A percentile compares a stretch with the other conserved stretches of the same genome.
Conservation (phyloP, 169 alveolate genomes). For the Cryptosporidium ubiquitum region DNA sequence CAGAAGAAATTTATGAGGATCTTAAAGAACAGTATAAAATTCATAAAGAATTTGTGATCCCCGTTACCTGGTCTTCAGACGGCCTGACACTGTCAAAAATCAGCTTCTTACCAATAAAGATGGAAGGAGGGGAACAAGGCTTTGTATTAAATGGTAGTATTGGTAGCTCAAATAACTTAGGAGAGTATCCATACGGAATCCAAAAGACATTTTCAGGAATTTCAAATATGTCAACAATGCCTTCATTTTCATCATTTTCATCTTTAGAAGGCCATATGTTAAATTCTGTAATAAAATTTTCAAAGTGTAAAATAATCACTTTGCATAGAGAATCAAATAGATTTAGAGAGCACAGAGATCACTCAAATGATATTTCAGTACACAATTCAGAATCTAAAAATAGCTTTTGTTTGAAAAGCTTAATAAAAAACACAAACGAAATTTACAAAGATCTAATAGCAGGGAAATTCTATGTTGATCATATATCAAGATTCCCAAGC, state of each 20-base stretch:
- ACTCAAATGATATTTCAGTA: neutral
- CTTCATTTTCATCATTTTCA: constrained; percentile 4
- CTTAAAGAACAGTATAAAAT: constrained; percentile 27
- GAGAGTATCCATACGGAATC: neutral
- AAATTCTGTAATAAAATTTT: neutral
- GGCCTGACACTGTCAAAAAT: constrained; percentile 2
- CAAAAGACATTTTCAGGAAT: neutral
- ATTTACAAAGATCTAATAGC: neutral
- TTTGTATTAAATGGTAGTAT: neutral
- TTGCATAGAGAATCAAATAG: constrained; percentile 18
- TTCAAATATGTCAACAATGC: constrained; percentile 24
- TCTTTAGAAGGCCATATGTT: neutral
- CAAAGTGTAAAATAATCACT: constrained; percentile 14
- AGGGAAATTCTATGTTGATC: neutral
- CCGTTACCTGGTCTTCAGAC: constrained; percentile 29
- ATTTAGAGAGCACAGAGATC: neutral
- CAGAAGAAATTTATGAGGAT: constrained; percentile 21
- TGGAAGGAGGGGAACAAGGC: neutral
- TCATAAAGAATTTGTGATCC: constrained; percentile 12
- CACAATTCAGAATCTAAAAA: neutral
- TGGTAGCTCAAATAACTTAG: neutral
- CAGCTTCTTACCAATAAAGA: constrained; percentile 1
- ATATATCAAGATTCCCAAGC: neutral
- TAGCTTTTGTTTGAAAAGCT: neutral
- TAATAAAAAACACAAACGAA: constrained; percentile 17